Evolutionary conservation across 2,329 filamentous ascomycete genomes (phyloP).

Genomic region (Zymoseptoria ardabiliae): DNA sequence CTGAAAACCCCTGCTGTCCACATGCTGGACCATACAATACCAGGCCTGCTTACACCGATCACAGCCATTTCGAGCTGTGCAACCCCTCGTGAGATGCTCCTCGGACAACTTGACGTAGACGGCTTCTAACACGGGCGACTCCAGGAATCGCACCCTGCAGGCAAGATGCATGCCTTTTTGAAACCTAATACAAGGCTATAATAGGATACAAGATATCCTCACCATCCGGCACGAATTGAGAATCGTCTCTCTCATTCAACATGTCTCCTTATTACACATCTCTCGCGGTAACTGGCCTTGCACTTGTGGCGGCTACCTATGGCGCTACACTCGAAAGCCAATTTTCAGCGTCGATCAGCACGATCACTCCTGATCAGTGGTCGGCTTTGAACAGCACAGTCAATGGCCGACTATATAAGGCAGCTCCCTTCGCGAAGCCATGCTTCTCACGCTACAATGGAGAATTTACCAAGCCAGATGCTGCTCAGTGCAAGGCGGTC

Average conservation of each 20-base stretch:
- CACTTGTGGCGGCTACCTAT: neutral
- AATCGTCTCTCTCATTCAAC: neutral
- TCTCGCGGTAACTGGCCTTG: neutral
- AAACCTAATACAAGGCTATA: neutral
- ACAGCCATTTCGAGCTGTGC: neutral
- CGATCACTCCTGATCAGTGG: slow-evolving; percentile 13
- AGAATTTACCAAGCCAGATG: neutral
- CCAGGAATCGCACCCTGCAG: neutral
- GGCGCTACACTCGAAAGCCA: neutral
- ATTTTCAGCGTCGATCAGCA: slow-evolving; percentile 1
- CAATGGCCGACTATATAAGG: slow-evolving; percentile 5
- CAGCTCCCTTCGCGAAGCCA: slow-evolving; percentile 12
- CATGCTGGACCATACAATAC: no score
- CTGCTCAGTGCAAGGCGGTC: slow-evolving; percentile 8
- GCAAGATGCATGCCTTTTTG: neutral
- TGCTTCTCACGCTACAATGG: slow-evolving; percentile 14
- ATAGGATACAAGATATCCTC: neutral
- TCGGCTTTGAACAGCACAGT: slow-evolving; percentile 14
- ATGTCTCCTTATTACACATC: neutral
- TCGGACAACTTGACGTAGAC: neutral
- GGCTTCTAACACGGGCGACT: no score
- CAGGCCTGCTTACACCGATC: neutral
- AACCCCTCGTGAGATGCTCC: neutral
- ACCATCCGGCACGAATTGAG: neutral
- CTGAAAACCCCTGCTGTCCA: neutral